Evolutionary conservation across 2,329 filamentous ascomycete genomes (phyloP).

Genomic region (Xylaria sp.): DNA sequence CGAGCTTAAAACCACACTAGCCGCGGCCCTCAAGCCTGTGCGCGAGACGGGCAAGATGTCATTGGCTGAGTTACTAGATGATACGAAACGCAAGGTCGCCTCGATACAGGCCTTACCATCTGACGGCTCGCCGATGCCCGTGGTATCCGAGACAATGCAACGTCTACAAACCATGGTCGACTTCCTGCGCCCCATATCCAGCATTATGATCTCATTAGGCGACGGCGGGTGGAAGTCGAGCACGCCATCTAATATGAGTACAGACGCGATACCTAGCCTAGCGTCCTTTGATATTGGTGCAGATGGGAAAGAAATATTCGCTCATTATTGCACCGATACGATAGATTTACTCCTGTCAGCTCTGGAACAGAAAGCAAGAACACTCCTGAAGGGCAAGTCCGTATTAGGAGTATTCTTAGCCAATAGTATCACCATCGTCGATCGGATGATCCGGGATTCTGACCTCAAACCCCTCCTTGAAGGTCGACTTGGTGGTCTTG

Average conservation of each 20-base stretch:
- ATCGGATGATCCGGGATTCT: constrained; percentile 84
- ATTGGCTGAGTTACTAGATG: constrained; percentile 83
- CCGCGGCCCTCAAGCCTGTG: constrained; percentile 87
- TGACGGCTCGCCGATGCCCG: constrained; percentile 81
- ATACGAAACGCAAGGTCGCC: constrained; percentile 77
- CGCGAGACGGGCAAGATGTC: constrained; percentile 92
- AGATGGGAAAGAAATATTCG: constrained; percentile 87
- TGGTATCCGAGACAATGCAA: constrained; percentile 87
- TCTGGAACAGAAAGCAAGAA: constrained; percentile 78
- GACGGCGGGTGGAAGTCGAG: constrained; percentile 86
- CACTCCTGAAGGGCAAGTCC: constrained; percentile 80
- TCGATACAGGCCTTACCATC: constrained; percentile 74
- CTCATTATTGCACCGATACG: constrained; percentile 89
- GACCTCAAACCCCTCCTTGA: constrained; percentile 80
- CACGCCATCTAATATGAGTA: constrained; percentile 62
- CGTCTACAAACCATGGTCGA: constrained; percentile 87
- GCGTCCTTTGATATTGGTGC: constrained; percentile 88
- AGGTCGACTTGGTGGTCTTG: constrained; percentile 73
- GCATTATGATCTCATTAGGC: constrained; percentile 90
- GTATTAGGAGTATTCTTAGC: constrained; percentile 89
- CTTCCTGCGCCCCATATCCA: constrained; percentile 86
- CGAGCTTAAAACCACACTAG: constrained; percentile 84
- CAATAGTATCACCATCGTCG: constrained; percentile 86
- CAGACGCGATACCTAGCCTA: constrained; percentile 75
- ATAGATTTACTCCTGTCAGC: constrained; percentile 82